Conservation (phyloP, 2,329 filamentous ascomycete genomes). For the Hypoxylon sp. region DNA sequence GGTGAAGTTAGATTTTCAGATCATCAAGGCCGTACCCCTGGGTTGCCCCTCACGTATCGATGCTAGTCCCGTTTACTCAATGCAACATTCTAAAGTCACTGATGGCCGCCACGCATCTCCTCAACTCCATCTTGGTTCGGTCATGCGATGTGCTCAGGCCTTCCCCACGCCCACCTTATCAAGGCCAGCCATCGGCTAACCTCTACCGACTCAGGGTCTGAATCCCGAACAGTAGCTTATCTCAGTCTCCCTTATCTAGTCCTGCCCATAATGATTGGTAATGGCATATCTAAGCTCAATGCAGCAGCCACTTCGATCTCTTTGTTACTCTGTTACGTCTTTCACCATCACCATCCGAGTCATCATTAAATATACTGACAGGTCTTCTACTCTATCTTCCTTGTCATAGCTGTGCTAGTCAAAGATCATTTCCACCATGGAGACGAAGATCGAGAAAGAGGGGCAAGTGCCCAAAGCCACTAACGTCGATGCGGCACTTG, state of each 20-base stretch:
- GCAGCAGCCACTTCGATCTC: background rate
- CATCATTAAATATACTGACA: background rate
- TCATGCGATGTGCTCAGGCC: slow-evolving; percentile 21
- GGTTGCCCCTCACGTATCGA: background rate
- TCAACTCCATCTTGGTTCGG: slow-evolving; percentile 9
- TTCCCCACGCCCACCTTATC: slow-evolving; percentile 32
- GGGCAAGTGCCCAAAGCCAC: slow-evolving; percentile 31
- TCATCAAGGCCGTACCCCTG: slow-evolving; percentile 15
- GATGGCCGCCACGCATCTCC: slow-evolving; percentile 16
- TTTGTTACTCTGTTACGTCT: background rate
- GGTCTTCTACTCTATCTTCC: background rate
- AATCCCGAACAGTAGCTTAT: slow-evolving; percentile 28
- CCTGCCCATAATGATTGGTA: slow-evolving; percentile 17
- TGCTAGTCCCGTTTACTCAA: slow-evolving; percentile 20
- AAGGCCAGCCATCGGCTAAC: slow-evolving; percentile 24
- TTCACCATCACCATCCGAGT: background rate
- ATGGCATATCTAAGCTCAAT: background rate
- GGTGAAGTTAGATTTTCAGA: slow-evolving; percentile 14
- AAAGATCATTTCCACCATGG: slow-evolving; percentile 24
- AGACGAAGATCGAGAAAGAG: slow-evolving; percentile 31
- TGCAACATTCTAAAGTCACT: slow-evolving; percentile 18
- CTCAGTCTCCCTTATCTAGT: slow-evolving; percentile 24
- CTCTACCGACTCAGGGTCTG: slow-evolving; percentile 15
- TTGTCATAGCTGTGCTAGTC: background rate
- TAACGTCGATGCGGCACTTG: slow-evolving; percentile 47